These are phyloP conservation scores for Penicillium manginii DNA, from an alignment of 495 filamentous ascomycete species.

Conservation along the genomic window DNA sequence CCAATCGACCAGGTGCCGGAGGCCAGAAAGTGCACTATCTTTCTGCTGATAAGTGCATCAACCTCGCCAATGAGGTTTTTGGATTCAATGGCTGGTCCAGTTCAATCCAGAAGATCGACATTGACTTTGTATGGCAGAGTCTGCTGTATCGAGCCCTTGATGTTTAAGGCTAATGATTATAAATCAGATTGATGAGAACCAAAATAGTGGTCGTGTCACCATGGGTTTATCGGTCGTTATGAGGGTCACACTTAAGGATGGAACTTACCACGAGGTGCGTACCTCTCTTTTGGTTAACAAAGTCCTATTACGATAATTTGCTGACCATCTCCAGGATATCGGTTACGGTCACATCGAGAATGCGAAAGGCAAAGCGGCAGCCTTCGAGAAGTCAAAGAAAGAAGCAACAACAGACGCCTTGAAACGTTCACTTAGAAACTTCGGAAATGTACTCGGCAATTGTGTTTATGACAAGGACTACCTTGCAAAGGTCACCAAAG, in stretches of 20 bases:
- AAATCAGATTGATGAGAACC: constrained; percentile 63
- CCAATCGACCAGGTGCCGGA: constrained; percentile 74
- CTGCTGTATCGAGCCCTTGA: not conserved
- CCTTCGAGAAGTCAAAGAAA: constrained; percentile 98
- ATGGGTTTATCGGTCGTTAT: constrained; percentile 87
- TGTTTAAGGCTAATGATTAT: constrained; percentile 22
- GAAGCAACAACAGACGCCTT: constrained; percentile 93
- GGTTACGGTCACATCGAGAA: constrained; percentile 97
- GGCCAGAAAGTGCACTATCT: constrained; percentile 90
- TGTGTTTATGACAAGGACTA: constrained; percentile 98
- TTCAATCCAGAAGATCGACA: constrained; percentile 81
- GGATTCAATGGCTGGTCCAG: constrained; percentile 99
- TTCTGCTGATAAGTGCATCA: constrained; percentile 90
- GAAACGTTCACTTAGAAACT: constrained; percentile 86
- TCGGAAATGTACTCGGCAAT: constrained; percentile 95
- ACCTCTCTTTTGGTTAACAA: not conserved
- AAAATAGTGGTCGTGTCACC: constrained; percentile 67
- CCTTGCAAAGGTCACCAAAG: constrained; percentile 76
- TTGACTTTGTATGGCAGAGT: constrained; percentile 74
- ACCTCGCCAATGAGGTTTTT: constrained; percentile 95
- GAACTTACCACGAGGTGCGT: constrained; percentile 82
- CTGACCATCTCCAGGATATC: constrained; percentile 62
- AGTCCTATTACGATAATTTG: not conserved
- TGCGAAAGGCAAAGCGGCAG: constrained; percentile 87
- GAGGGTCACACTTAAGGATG: constrained; percentile 85